phyloP scores from a whole-genome alignment of 1,284 basidiomycete genomes.

The Heterobasidion occidentale region DNA sequence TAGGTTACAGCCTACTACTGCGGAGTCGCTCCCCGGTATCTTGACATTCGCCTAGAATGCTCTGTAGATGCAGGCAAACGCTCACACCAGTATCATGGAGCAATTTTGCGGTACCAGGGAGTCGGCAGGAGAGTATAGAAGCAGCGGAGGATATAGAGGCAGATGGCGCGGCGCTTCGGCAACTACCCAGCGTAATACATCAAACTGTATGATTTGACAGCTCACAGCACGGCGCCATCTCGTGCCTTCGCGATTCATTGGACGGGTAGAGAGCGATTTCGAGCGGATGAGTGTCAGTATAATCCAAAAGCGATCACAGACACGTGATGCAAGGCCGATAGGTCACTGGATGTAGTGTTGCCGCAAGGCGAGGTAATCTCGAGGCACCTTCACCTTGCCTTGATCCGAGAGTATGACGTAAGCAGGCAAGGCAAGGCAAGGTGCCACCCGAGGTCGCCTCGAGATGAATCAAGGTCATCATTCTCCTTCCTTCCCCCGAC shows the following conservation, averaged over 20 bases:
- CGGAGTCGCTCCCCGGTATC: no score
- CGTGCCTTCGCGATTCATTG: conserved; percentile 35
- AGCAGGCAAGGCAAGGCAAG: neutral
- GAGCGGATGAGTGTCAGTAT: conserved; percentile 28
- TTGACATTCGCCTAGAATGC: no score
- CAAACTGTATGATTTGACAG: neutral
- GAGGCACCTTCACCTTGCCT: neutral
- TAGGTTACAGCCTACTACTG: no score
- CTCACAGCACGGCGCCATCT: conserved; percentile 35
- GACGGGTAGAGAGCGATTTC: conserved; percentile 27
- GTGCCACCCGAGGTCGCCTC: neutral
- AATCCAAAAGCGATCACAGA: conserved; percentile 26
- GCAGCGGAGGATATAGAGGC: no score
- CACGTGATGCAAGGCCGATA: conserved; percentile 35
- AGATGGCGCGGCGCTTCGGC: no score
- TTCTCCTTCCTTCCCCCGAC: neutral
- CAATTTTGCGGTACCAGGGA: no score
- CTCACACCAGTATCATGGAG: no score
- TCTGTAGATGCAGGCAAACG: no score
- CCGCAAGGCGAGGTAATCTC: neutral
- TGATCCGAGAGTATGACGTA: neutral
- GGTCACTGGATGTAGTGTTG: conserved; percentile 2
- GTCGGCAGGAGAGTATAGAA: no score
- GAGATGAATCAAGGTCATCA: neutral
- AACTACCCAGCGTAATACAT: no score